Conservation (phyloP, 192 early-diverging fungal genomes). For the Pilaira anomala region DNA sequence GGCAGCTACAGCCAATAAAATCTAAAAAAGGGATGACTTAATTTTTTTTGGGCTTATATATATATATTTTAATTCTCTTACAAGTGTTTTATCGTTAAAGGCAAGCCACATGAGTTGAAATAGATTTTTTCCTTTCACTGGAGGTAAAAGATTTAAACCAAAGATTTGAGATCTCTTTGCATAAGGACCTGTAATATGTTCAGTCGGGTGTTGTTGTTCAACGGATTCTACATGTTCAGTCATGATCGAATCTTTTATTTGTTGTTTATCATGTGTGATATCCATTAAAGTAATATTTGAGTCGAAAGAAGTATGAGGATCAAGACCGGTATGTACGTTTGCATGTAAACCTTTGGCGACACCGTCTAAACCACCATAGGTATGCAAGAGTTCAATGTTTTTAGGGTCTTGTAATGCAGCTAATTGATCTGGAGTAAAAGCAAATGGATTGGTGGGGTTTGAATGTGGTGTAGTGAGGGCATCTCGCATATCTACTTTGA, state of each 20-base stretch:
- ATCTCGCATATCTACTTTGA: constrained; percentile 22
- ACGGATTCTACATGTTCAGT: not conserved
- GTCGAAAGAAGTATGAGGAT: constrained; percentile 27
- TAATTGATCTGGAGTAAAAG: constrained; percentile 51
- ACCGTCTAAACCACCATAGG: constrained; percentile 51
- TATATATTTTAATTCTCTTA: constrained; percentile 23
- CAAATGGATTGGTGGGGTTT: constrained; percentile 46
- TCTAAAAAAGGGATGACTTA: constrained; percentile 35
- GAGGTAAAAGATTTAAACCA: constrained; percentile 71
- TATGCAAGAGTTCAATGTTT: constrained; percentile 38
- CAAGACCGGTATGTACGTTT: constrained; percentile 44
- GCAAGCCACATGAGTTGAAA: constrained; percentile 79
- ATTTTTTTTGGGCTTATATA: not conserved
- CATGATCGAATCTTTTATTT: not conserved
- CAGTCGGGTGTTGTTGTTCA: not conserved
- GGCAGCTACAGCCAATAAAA: constrained; percentile 74
- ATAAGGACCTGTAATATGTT: constrained; percentile 21
- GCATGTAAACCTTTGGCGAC: constrained; percentile 48
- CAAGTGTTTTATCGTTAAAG: constrained; percentile 77
- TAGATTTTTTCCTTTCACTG: constrained; percentile 64
- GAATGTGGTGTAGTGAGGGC: constrained; percentile 31
- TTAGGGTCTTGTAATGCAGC: constrained; percentile 57
- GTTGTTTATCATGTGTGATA: constrained; percentile 1
- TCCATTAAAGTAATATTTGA: constrained; percentile 35
- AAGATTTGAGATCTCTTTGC: constrained; percentile 55